A percentile compares a stretch with the other conserved stretches of the same genome.
Evolutionary conservation across 202 grass and related monocot species (phyloP).

Genomic region (Zizania palustris): DNA sequence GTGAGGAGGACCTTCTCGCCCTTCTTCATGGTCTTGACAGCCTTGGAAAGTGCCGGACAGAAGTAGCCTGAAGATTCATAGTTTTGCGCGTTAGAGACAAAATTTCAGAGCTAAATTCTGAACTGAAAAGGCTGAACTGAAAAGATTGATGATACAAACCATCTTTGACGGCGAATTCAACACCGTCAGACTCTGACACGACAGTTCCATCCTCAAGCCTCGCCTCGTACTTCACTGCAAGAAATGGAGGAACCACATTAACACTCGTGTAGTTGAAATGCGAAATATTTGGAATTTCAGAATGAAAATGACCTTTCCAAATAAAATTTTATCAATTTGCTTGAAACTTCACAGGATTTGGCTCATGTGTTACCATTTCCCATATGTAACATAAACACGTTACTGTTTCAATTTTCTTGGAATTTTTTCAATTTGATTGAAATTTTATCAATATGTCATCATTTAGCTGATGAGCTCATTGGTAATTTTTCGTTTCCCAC

Average conservation of each 20-base stretch:
- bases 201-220: conserved; percentile 75
- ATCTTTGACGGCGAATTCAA: conserved; percentile 74
- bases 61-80: conserved; percentile 46
- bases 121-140: not conserved
- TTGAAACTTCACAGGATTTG: too few relatives aligned
- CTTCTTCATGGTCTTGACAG: conserved; percentile 89
- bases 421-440: too few relatives aligned
- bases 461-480: too few relatives aligned
- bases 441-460: too few relatives aligned
- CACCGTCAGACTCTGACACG: conserved; percentile 64
- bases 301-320: too few relatives aligned
- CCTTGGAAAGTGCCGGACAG: conserved; percentile 61
- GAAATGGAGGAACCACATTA: conserved; percentile 6
- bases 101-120: not conserved
- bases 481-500: too few relatives aligned
- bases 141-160: conserved; percentile 52
- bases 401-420: too few relatives aligned
- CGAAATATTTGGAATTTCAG: too few relatives aligned
- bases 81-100: not conserved
- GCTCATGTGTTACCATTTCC: too few relatives aligned
- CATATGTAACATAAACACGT: too few relatives aligned
- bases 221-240: conserved; percentile 70
- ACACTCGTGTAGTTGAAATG: not conserved
- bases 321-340: too few relatives aligned
- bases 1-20: conserved; percentile 62